Conservation (phyloP, 2,329 filamentous ascomycete species). For the Rhynchosporium agropyri region DNA sequence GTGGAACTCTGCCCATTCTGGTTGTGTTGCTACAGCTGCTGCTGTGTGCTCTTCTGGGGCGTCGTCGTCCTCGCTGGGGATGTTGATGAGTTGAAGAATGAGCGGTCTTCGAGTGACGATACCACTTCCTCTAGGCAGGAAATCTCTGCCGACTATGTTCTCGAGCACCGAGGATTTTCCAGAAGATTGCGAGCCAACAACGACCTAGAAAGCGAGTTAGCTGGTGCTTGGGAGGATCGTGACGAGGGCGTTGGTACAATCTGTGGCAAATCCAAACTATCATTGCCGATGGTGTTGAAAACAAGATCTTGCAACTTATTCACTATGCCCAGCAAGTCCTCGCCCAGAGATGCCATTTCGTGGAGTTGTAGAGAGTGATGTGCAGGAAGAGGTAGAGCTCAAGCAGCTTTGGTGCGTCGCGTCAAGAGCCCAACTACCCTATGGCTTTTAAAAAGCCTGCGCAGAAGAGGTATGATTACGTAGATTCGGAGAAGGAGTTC, state of each 20-base stretch:
- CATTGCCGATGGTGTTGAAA: conserved; percentile 99
- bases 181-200: conserved; percentile 96
- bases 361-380: conserved; percentile 21
- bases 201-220: conserved; percentile 64
- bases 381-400: conserved; percentile 16
- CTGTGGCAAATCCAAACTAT: conserved; percentile 94
- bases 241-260: conserved; percentile 68
- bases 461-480: not conserved
- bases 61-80: conserved; percentile 69
- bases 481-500: conserved; percentile 1
- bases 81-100: conserved; percentile 97
- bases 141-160: conserved; percentile 98
- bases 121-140: conserved; percentile 91
- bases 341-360: conserved; percentile 87
- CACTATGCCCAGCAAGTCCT: conserved; percentile 92
- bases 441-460: not conserved
- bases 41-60: conserved; percentile 73
- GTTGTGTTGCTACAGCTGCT: conserved; percentile 67
- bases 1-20: conserved; percentile 92
- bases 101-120: conserved; percentile 94
- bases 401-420: conserved; percentile 22
- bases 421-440: conserved; percentile 20
- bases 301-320: conserved; percentile 99
- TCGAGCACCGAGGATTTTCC: conserved; percentile 98
- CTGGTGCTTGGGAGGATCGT: conserved; percentile 30